Base-by-base conservation (phyloP, 2,329 filamentous ascomycete genomes). In the Lojkania enalia region DNA sequence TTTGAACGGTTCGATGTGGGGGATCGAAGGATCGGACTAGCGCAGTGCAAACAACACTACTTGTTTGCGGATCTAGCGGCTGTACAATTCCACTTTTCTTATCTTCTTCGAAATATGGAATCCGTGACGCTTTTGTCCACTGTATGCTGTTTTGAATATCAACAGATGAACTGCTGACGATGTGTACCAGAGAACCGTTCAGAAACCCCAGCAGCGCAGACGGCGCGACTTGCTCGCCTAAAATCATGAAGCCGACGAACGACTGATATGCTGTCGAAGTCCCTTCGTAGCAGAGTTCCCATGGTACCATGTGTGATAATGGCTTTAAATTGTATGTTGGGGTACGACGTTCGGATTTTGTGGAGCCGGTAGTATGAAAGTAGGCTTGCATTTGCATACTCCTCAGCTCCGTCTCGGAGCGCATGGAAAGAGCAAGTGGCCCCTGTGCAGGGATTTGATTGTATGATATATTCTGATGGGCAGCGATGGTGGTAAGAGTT, bases 381-480 rank as follows among this genome's bases (percentile, higher is more conserved):
- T 91, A 92, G 0, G 87, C 85, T 77, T 90, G 84, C n/a, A 78
- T 82, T 55, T 90, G 86, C 85, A 92, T 90, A 4, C 79, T 78
- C 39, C 86, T 75, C 2, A 88, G 68, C 49, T 91, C 83, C 0
- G 81, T 77, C 0, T 86, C 78, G 7, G 84, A 87, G 27, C 84
- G 75, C 2, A 78, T 72, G 1, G 75, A 45, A 9, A 38, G 20
- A 2, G 38, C 38, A 9, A 42, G 35, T 2, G 49, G 51, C 15
- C 84, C 79, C 1, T 60, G 57, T 1, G 85, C 84, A 4, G 84
- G 79, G 3, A 90, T 70, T 4, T 71, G 72, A 40, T 75, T 75
- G 33, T 86, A 74, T 0, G 58, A 55, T 4, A 69, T 70, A 20
- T 64, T 55, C 9, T 55, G 58, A 13, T 60, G 55, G 5, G 46